Percentiles rank a stretch among this genome's conserved stretches.
These are phyloP conservation scores for Penicillium fuscoglaucum DNA, from an alignment of 2,329 filamentous ascomycete genomes.

Conservation along the genomic window DNA sequence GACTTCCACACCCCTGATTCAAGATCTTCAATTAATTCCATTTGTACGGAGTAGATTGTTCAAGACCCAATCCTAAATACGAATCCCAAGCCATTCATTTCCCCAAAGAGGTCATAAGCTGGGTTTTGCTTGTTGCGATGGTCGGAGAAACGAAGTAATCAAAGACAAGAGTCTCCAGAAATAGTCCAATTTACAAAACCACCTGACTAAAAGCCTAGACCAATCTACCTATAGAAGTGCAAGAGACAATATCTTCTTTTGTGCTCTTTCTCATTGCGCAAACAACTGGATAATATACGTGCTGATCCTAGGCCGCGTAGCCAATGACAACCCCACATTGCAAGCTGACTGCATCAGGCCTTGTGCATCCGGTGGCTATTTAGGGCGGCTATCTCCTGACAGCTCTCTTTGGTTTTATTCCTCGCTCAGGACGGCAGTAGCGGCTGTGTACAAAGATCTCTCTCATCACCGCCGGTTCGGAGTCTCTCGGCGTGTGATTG, in stretches of 20 bases:
- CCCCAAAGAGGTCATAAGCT: background rate
- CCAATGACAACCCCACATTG: conserved; percentile 4
- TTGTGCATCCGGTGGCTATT: conserved; percentile 7
- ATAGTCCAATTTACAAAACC: background rate
- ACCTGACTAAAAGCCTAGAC: background rate
- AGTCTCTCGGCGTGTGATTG: conserved; percentile 20
- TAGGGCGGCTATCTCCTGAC: conserved; percentile 23
- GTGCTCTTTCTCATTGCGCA: background rate
- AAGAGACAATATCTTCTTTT: background rate
- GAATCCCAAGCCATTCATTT: background rate
- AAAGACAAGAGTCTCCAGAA: conserved; percentile 1
- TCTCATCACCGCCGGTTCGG: conserved; percentile 12
- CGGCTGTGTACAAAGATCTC: conserved; percentile 21
- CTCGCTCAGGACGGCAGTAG: conserved; percentile 13
- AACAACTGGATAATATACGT: conserved; percentile 3
- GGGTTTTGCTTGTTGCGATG: background rate
- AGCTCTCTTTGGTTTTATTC: conserved; percentile 18
- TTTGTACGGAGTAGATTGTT: conserved; percentile 10
- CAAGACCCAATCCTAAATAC: background rate
- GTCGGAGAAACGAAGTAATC: background rate
- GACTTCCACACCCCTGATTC: background rate
- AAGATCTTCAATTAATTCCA: conserved; percentile 47
- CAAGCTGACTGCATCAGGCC: conserved; percentile 7
- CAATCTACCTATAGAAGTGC: background rate
- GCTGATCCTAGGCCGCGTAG: background rate